These are phyloP conservation scores for Solanum gandarillasii DNA, from an alignment of 257 asterid genomes.

Conservation along the genomic window DNA sequence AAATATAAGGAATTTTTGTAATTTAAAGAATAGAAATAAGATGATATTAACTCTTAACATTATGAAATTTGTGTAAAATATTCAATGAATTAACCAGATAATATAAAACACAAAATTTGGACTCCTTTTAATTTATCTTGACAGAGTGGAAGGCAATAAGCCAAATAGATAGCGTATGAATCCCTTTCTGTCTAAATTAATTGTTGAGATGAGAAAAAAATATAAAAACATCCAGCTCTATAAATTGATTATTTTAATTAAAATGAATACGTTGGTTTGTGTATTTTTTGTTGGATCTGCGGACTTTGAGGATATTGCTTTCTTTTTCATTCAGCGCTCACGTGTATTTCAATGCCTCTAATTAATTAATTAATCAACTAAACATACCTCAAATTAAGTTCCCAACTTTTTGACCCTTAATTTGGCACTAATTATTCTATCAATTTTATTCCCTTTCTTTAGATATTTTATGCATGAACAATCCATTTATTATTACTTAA, in stretches of 20 bases:
- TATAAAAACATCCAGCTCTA: neutral
- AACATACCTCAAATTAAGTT: neutral
- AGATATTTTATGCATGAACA: neutral
- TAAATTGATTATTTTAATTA: neutral
- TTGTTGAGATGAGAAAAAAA: neutral
- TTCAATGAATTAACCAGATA: neutral
- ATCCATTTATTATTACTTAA: neutral
- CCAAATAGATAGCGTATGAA: conserved; percentile 26
- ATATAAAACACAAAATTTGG: neutral
- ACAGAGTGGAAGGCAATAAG: neutral
- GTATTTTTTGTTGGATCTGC: conserved; percentile 39
- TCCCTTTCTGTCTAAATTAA: conserved; percentile 17
- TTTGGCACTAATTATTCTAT: neutral
- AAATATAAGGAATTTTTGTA: too few relatives aligned
- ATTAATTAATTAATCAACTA: neutral
- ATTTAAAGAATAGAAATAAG: too few relatives aligned
- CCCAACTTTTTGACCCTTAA: neutral
- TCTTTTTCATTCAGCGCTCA: conserved; percentile 1
- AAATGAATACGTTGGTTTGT: conserved; percentile 26
- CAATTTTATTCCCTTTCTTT: neutral
- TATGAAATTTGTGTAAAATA: neutral
- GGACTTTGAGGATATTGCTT: conserved; percentile 51
- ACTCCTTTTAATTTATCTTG: neutral
- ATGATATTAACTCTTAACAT: too few relatives aligned
- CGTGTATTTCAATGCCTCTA: neutral